phyloP scores from a whole-genome alignment of 139 green algal species.

The Microglena sp. region DNA sequence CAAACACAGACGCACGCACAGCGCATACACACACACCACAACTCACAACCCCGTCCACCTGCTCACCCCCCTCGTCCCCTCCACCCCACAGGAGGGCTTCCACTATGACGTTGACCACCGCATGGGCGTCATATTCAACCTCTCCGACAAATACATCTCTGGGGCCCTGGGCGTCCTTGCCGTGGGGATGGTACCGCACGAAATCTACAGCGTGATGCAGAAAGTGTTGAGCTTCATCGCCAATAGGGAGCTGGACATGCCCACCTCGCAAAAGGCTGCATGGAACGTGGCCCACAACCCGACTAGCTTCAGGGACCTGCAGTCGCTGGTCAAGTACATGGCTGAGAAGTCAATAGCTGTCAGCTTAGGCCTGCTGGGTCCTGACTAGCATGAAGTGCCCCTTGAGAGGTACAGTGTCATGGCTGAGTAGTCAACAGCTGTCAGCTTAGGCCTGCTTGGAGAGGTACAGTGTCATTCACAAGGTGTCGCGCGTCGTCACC shows the following conservation, averaged over 20 bases:
- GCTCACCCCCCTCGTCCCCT: no score
- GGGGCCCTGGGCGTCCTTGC: slow-evolving; percentile 19
- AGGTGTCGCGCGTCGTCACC: slow-evolving; percentile 8
- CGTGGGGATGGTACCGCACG: slow-evolving; percentile 18
- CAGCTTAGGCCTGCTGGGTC: not conserved
- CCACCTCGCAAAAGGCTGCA: no score
- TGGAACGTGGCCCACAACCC: no score
- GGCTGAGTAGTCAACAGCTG: slow-evolving; percentile 14
- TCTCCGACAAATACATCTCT: slow-evolving; percentile 19
- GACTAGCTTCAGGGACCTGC: slow-evolving; percentile 20
- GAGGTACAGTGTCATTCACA: slow-evolving; percentile 15
- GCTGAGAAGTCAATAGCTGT: slow-evolving; percentile 13
- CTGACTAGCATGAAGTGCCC: not conserved
- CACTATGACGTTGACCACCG: slow-evolving; percentile 33
- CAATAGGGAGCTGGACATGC: not conserved
- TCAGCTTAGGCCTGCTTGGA: not conserved
- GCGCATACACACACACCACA: not conserved
- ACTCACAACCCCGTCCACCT: no score
- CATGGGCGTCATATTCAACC: slow-evolving; percentile 32
- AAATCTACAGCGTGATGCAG: slow-evolving; percentile 23
- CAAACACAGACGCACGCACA: slow-evolving; percentile 1
- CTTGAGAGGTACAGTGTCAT: slow-evolving; percentile 10
- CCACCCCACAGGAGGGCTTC: slow-evolving; percentile 26
- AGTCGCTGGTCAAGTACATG: slow-evolving; percentile 31
- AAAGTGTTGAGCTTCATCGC: slow-evolving; percentile 9